These are phyloP conservation scores for Pythium guiyangense DNA, from an alignment of 352 stramenopile genomes.

Conservation along the genomic window DNA sequence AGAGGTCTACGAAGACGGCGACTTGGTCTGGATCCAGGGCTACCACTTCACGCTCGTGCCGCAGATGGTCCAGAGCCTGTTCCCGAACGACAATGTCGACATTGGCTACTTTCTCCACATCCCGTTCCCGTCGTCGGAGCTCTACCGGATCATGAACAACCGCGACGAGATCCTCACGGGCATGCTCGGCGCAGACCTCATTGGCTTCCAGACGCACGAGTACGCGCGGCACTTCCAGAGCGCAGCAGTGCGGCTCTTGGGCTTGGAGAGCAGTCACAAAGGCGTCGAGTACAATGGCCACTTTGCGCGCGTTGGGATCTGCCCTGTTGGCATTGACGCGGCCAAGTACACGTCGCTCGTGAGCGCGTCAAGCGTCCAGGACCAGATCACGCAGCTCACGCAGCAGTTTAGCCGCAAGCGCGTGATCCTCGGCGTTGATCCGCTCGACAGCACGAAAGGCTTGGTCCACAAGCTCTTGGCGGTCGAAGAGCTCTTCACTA, in stretches of 20 bases:
- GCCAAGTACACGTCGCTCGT: constrained; percentile 74
- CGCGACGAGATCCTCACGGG: constrained; percentile 85
- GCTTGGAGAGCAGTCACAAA: constrained; percentile 85
- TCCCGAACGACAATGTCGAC: constrained; percentile 87
- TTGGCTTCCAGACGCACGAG: constrained; percentile 90
- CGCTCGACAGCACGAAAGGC: constrained; percentile 86
- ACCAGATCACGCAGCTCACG: constrained; percentile 55
- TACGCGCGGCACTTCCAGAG: constrained; percentile 89
- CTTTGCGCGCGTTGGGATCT: constrained; percentile 85
- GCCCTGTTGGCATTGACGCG: constrained; percentile 82
- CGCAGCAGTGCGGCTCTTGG: constrained; percentile 79
- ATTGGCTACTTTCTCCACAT: constrained; percentile 90
- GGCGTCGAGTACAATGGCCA: constrained; percentile 87
- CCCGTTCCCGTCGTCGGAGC: constrained; percentile 86
- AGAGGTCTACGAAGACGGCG: constrained; percentile 86
- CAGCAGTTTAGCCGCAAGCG: constrained; percentile 77
- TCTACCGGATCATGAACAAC: constrained; percentile 89
- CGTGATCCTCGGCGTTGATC: constrained; percentile 83
- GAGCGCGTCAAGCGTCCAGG: constrained; percentile 52
- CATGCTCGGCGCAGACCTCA: constrained; percentile 84
- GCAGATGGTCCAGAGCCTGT: constrained; percentile 86
- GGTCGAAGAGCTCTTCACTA: constrained; percentile 86
- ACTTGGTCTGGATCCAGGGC: constrained; percentile 89
- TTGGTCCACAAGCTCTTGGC: constrained; percentile 88
- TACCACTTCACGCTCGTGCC: constrained; percentile 89